phyloP scores from a whole-genome alignment of 164 flowering plant species.

The Litsea cubeba region DNA sequence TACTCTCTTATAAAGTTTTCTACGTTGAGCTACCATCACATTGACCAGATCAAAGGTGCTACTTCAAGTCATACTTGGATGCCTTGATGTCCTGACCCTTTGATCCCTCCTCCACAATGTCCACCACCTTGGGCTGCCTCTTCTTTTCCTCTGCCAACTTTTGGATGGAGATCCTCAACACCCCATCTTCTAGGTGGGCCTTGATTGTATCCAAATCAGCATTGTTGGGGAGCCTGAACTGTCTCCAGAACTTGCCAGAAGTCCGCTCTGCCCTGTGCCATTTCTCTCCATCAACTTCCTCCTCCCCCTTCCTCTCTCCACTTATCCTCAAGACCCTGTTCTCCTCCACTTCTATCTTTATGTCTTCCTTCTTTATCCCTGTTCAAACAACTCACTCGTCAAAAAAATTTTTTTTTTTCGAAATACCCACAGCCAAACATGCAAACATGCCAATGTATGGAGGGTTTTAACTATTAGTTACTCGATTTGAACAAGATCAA shows the following conservation, averaged over 20 bases:
- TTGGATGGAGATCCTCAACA: slow-evolving; percentile 34
- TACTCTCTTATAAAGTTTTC: too few relatives aligned
- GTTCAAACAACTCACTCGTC: background rate
- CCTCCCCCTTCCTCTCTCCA: slow-evolving; percentile 33
- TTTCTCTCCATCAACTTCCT: slow-evolving; percentile 31
- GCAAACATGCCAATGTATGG: too few relatives aligned
- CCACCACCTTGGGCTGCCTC: slow-evolving; percentile 26
- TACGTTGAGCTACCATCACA: too few relatives aligned
- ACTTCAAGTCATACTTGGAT: background rate
- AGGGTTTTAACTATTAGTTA: too few relatives aligned
- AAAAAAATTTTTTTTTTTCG: too few relatives aligned
- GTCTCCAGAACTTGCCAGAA: slow-evolving; percentile 43
- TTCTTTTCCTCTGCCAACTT: slow-evolving; percentile 35
- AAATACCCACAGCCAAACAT: too few relatives aligned
- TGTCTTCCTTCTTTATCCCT: slow-evolving; percentile 44
- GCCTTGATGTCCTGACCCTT: slow-evolving; percentile 12
- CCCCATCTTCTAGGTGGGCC: slow-evolving; percentile 45
- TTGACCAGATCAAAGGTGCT: background rate
- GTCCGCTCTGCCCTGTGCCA: slow-evolving; percentile 49
- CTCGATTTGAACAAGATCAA: too few relatives aligned
- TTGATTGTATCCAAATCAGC: slow-evolving; percentile 36
- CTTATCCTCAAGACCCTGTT: slow-evolving; percentile 44
- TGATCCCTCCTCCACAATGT: slow-evolving; percentile 18
- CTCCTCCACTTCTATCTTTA: slow-evolving; percentile 52
- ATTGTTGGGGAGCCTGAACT: slow-evolving; percentile 40